These are phyloP conservation scores for Oenanthe sinensis DNA, from an alignment of 129 eudicot species.

Conservation along the genomic window DNA sequence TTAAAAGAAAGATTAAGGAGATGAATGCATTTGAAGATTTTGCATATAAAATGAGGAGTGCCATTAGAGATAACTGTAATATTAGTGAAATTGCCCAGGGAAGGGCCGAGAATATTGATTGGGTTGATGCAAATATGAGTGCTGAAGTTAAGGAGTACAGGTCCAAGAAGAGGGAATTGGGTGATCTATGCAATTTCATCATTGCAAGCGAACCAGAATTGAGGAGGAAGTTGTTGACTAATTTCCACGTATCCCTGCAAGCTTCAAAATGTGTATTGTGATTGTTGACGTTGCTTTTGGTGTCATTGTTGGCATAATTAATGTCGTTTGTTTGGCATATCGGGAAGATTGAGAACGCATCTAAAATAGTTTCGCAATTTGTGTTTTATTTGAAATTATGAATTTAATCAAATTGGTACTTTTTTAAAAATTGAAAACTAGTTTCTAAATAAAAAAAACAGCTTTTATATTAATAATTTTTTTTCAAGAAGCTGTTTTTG, in stretches of 20 bases:
- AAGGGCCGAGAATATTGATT: background rate
- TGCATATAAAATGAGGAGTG: background rate
- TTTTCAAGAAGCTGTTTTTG: too few species aligned
- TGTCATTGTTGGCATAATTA: background rate
- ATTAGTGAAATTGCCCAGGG: background rate
- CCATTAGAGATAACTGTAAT: background rate
- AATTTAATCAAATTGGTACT: too few species aligned
- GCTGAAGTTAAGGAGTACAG: background rate
- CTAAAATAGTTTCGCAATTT: too few species aligned
- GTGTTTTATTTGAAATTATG: too few species aligned
- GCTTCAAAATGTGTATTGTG: background rate
- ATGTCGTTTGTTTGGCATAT: too few species aligned
- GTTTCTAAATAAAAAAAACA: too few species aligned
- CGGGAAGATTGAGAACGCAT: too few species aligned
- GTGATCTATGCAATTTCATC: background rate
- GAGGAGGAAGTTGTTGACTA: background rate
- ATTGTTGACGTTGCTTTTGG: background rate
- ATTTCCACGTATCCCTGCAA: background rate
- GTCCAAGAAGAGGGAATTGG: background rate
- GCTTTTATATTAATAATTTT: too few species aligned
- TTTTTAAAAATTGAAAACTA: too few species aligned
- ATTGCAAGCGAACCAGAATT: background rate
- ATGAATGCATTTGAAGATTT: background rate
- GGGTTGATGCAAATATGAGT: background rate
- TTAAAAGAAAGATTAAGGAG: background rate